Evolutionary conservation across 2,329 filamentous ascomycete species (phyloP), one percentile per base, ranked within the genome.

Genomic region (Chrysoporthe deuterocubensis): DNA sequence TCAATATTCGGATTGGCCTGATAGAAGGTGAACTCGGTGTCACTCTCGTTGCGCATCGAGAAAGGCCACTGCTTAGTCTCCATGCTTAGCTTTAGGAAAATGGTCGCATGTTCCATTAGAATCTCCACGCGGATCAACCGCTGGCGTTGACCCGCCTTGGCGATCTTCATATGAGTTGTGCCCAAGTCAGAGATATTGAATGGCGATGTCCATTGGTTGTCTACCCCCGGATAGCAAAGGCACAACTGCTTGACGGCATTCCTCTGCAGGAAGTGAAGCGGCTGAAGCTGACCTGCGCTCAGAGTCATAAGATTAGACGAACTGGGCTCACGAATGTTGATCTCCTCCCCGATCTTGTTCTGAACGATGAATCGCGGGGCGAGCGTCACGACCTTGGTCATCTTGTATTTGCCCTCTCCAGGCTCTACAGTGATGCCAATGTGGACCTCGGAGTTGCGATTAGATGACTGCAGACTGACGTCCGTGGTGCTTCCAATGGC

Each of bases 51-150:
- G 71, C 96, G 91, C 90, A 99, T 97, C 0, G 94, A 97, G 81
- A 96, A 99, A 0, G 96, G 96, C 96, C 96, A 99, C 76, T 97
- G 93, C 78, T 96, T 96, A 6, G 88, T 94, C 81, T 99, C 96
- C 72, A 95, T 84, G 75, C 90, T 96, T 68, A 99, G 86, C 74
- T 97, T 93, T 44, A 98, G 79, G 83, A 98, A 99, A 52, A 99
- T 91, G 1, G 95, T 98, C 0, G 95, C 93, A 70, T 92, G 89
- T 77, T 99, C 96, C 86, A 97, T 90, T 58, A 99, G 83, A 56
- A 97, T 88, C 76, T 99, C 96, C 14, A 96, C 87, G 62, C 95
- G 89, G 60, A 98, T 88, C 11, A 99, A 86, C 71, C 90, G 91
- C 77, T 99, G 96, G 50, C 94, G 89, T 78, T 97, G 93, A 16